A percentile compares a stretch with the other conserved stretches of the same genome.
These are phyloP conservation scores for Clavulina sp. DNA, from an alignment of 768 basidiomycete species.

Conservation along the genomic window DNA sequence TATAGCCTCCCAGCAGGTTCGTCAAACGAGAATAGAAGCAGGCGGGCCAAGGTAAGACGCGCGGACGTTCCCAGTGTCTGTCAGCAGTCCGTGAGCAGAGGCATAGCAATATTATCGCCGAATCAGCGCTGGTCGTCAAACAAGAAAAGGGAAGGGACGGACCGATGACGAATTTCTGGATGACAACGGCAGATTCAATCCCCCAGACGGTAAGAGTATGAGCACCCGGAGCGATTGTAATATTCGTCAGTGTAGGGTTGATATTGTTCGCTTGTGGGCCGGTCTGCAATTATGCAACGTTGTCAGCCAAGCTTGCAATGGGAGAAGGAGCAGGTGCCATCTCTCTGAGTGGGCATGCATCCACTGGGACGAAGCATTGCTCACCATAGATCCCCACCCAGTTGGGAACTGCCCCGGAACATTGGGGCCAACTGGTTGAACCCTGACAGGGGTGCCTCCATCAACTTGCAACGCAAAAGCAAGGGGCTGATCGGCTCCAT, in stretches of 20 bases:
- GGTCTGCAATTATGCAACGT: no score
- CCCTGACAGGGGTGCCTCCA: constrained; percentile 2
- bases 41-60: constrained; percentile 48
- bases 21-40: constrained; percentile 26
- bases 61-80: constrained; percentile 38
- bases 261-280: constrained; percentile 35
- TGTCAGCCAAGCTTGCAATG: no score
- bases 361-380: constrained; percentile 38
- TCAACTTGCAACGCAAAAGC: constrained; percentile 26
- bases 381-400: constrained; percentile 25
- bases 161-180: constrained; percentile 48
- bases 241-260: constrained; percentile 22
- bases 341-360: no score
- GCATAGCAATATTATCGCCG: no score
- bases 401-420: constrained; percentile 29
- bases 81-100: constrained; percentile 2
- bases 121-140: background rate
- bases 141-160: constrained; percentile 12
- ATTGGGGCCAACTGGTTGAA: constrained; percentile 23
- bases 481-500: constrained; percentile 32
- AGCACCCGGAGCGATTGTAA: constrained; percentile 29
- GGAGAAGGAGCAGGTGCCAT: no score
- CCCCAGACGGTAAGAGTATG: constrained; percentile 46
- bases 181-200: constrained; percentile 40
- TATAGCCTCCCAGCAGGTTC: background rate